Base-by-base conservation (phyloP, 176 grass and related monocot genomes). In the Stipa capillata region DNA sequence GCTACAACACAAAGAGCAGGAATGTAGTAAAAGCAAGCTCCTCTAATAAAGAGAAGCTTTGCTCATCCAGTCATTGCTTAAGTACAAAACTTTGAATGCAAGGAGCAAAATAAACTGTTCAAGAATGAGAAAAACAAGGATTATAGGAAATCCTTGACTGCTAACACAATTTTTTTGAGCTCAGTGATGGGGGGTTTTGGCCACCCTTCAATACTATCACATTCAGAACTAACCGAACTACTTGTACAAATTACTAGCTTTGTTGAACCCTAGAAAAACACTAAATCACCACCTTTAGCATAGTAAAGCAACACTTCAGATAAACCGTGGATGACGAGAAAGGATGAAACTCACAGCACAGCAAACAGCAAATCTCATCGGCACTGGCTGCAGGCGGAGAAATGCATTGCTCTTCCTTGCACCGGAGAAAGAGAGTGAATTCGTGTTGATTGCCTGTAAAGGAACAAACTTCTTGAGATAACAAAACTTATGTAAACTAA, bases 341-440 rank as follows among this genome's bases (percentile, higher is more conserved):
- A 65, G 55, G 5, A 68, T 20, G 3, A 2, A 65, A 80, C 84
- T 83, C 42, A 91, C 84, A 0, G 76, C 34, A 51, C 55, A 91
- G 52, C 53, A 87, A 84, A 84, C 47, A 49, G 54, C 63, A 51
- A 76, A 77, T 79, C 84, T 79, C 58, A 76, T 78, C 0, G 80
- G 63, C 53, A 69, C 11, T 23, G 44, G 59, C 33, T 87, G 89
- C 39, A 91, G 20, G 69, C 63, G 63, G 65, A 91, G 77, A 58
- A 79, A 76, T 17, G 63, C 39, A 50, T 72, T 76, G 1, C 81
- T 76, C 69, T 80, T 91, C 35, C 36, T 87, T 40, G 4, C 45
- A 17, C 76, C 0, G 8, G 85, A 65, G 81, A 91, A 77, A 50
- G 85, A 42, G 11, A 84, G 17, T 7, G 70, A 91, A 25, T 34